These are phyloP conservation scores for Pyricularia sp. DNA, from an alignment of 2,329 filamentous ascomycete genomes.

Conservation along the genomic window DNA sequence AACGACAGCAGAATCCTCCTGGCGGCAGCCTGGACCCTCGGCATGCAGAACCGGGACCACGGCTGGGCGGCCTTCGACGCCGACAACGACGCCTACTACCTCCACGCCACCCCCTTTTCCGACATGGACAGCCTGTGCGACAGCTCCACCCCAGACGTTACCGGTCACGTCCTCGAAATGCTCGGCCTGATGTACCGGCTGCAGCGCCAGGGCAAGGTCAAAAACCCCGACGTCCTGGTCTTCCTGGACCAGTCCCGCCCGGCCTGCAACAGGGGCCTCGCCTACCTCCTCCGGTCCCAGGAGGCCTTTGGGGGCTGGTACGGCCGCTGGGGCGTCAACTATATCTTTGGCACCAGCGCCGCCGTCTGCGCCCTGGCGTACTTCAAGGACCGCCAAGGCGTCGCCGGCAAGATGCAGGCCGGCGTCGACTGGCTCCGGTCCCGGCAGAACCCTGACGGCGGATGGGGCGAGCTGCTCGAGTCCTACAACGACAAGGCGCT, in stretches of 20 bases:
- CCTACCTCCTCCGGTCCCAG: neutral
- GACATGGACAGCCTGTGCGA: neutral
- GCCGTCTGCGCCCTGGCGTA: neutral
- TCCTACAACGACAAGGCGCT: neutral
- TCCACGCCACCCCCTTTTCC: neutral
- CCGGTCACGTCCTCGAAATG: neutral
- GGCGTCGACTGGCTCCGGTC: neutral
- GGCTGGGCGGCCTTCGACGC: neutral
- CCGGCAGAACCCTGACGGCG: neutral
- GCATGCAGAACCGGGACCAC: neutral
- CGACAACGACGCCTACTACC: neutral
- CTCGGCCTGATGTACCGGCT: neutral
- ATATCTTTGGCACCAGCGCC: neutral
- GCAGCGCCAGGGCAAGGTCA: neutral
- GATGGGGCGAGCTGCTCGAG: neutral
- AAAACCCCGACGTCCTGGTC: neutral
- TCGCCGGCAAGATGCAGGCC: neutral
- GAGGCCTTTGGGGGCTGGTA: neutral
- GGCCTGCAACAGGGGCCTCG: neutral
- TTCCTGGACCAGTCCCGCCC: neutral
- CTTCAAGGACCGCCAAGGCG: neutral
- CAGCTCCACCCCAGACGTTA: neutral
- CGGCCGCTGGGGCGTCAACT: neutral
- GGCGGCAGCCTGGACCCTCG: neutral
- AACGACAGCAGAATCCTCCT: neutral